Evolutionary conservation across 352 stramenopile species (phyloP), one percentile per base, ranked within the genome.

Genomic region (Globisporangium middletonii): DNA sequence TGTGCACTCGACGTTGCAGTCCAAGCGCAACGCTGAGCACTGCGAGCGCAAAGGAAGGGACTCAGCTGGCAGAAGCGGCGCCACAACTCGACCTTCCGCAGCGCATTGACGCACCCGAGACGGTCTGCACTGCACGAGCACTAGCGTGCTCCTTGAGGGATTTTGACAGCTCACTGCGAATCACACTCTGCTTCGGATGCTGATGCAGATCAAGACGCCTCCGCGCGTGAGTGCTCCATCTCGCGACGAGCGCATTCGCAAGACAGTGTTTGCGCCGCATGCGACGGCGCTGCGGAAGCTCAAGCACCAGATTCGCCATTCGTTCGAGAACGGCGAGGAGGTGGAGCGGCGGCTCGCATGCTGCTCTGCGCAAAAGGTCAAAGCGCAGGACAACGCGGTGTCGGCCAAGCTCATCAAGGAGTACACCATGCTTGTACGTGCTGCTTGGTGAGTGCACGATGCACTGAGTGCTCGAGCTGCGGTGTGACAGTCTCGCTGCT

Each of bases 351-450:
- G 80, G 48, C 63, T 91, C 7, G 62, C 65, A 38, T 85, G 73
- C 58, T 91, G 77, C 64, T 86, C 77, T 35, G 67, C 72, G 41
- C 72, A 79, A 30, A 88, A 84, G 43, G 60, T 87, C 33, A 88
- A 89, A 42, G 68, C 83, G 13, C 73, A 72, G 8, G 77, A 86
- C 43, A 74, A 60, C 18, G 79, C 77, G 3, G 73, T 89, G 28
- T 86, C 79, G 0, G 64, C 81, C 53, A 93, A 89, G 57, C 72
- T 80, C 33, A 84, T 89, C 57, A 93, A 92, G 55, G 83, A 93
- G 51, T 90, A 83, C 53, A 63, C 75, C 15, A 93, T 93, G 79
- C 60, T 92, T 26, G 74, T 79, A 47, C 12, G 66, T 53, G 12
- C 2, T 2, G 12, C 33, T 11, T 8, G 3, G 5, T 23, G 15